Base-by-base conservation (phyloP, 208 protist species). In the Vickermania ingenoplastis region DNA sequence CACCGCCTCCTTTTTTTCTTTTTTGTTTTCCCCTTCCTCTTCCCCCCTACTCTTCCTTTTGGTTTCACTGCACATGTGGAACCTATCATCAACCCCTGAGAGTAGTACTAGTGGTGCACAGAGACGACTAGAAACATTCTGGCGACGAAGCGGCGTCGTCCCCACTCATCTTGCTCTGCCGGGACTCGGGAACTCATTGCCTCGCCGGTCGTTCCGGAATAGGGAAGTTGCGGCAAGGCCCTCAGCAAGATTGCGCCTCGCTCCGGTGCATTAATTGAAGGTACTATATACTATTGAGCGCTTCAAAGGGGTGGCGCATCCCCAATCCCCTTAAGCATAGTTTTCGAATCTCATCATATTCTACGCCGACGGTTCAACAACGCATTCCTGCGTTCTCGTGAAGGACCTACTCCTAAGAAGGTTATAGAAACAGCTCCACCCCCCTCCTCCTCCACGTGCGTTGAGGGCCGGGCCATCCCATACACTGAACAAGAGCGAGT, bases 1-100 rank as follows among this genome's bases (percentile, higher is more conserved):
- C 53, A 55, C 53, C 4, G 49, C n/a, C 11, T 45, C 2, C 28
- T 36, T n/a, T 41, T 53, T 31, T 23, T 25, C 23, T 57, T 58
- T 30, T 60, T 53, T 63, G 14, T 21, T 7, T 70, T 67, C 56
- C 62, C 54, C 41, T 65, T n/a, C 31, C 29, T 41, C 58, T 58
- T 48, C 5, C 14, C 24, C 22, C 5, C 2, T 11, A 59, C 25
- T 60, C 49, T 53, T 22, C 25, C 41, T 53, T 26, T 29, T 67
- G n/a, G 24, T 50, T 62, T 63, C 14, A 13, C 27, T 59, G 4
- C 27, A 45, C 11, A 45, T 45, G 36, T n/a, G 36, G 17, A 45
- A 45, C 17, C 36, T 7, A 45, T n/a, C n/a, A n/a, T n/a, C n/a
- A n/a, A n/a, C n/a, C n/a, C n/a, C n/a, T n/a, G n/a, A n/a, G n/a